Base-by-base conservation (phyloP, 2,329 filamentous ascomycete species). In the Gremmenia infestans region DNA sequence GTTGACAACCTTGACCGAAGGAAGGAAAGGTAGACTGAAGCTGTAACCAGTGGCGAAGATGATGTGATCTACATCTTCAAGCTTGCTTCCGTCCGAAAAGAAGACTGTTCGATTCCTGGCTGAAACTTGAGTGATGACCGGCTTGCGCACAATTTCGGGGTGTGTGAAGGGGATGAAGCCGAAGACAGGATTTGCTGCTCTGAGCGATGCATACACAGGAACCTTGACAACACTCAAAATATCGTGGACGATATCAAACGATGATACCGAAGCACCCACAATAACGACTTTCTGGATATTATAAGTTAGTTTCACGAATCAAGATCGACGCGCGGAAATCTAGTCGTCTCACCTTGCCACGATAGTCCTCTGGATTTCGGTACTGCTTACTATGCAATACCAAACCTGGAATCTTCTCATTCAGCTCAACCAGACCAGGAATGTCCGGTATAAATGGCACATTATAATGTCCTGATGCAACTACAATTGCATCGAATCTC, bases 381-480 rank as follows among this genome's bases (percentile, higher is more conserved):
- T 89, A 93, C 60, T 81, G 81, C 67, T 91, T 93, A 1, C 88
- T 89, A 65, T 89, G 86, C 2, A 76, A 77, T 23, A 89, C 77
- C 1, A 72, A 65, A 0, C 72, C 73, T 0, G 81, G 79, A 53
- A 80, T 82, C 4, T 65, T 65, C 15, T 70, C 54, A 63, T 85
- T 80, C 79, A 80, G 86, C 14, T 73, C 72, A 15, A 72, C 66
- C 3, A 88, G 73, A 0, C 86, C 86, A 0, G 74, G 68, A 2
- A 86, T 78, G 28, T 78, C 72, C 0, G 86, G 86, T 1, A 88
- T 71, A 52, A 78, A 79, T 0, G 85, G 85, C 1, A 85, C 74
- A 59, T 79, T 80, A 64, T 87, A 88, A 67, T 89, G 86, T 0
- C 86, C 86, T 25, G 77, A 83, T 0, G 85, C 83, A 3, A 86